Percentiles rank a stretch among this genome's conserved stretches.
These are phyloP conservation scores for Penicillium aurantiogriseum DNA, from an alignment of 2,329 filamentous ascomycete species.

Conservation along the genomic window DNA sequence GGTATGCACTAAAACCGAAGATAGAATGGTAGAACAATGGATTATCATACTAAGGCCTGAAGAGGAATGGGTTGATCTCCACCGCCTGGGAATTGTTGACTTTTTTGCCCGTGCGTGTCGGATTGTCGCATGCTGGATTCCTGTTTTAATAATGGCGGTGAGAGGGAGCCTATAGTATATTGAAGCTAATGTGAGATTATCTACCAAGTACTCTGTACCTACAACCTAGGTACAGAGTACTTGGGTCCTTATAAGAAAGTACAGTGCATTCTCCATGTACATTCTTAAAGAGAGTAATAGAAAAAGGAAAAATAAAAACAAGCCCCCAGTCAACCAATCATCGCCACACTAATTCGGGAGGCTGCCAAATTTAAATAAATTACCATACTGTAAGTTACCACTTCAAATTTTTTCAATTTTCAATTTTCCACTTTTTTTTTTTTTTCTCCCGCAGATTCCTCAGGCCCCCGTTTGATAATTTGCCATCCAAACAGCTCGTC, in stretches of 20 bases:
- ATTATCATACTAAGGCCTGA: slow-evolving; percentile 8
- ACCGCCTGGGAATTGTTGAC: slow-evolving; percentile 4
- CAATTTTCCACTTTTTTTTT: neutral
- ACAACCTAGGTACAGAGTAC: neutral
- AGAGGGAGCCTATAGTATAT: neutral
- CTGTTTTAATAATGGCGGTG: slow-evolving; percentile 3
- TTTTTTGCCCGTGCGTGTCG: slow-evolving; percentile 8
- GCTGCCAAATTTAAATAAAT: slow-evolving; percentile 11
- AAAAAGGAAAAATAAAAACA: slow-evolving; percentile 5
- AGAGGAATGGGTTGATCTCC: slow-evolving; percentile 13
- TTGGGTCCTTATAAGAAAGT: neutral
- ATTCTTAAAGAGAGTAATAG: neutral
- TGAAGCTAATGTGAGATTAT: neutral
- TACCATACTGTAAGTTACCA: slow-evolving; percentile 8
- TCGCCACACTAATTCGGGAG: slow-evolving; percentile 19
- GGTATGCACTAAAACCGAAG: slow-evolving; percentile 25
- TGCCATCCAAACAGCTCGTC: slow-evolving; percentile 19
- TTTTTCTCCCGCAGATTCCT: slow-evolving; percentile 15
- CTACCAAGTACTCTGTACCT: neutral
- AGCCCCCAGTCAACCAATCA: slow-evolving; percentile 25
- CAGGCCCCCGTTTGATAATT: slow-evolving; percentile 16
- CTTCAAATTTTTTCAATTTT: neutral
- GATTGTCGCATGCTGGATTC: slow-evolving; percentile 7
- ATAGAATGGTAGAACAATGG: slow-evolving; percentile 20
- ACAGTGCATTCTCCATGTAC: neutral